A percentile compares a stretch with the other conserved stretches of the same genome.
These are phyloP conservation scores for Haplographium delicatum DNA, from an alignment of 495 filamentous ascomycete genomes.

Conservation along the genomic window DNA sequence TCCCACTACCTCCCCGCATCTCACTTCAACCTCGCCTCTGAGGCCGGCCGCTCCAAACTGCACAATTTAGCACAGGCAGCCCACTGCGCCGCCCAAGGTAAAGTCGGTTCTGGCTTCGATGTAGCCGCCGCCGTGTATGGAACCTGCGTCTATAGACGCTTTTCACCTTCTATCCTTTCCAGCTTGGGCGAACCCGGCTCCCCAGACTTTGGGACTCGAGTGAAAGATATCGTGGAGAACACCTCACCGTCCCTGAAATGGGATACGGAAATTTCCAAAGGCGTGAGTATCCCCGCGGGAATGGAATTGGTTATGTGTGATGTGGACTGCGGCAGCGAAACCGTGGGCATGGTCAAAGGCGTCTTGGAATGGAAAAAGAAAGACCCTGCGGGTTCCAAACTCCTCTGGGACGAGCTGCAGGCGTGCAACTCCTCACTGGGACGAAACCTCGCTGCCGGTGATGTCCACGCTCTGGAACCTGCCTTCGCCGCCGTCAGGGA, in stretches of 20 bases:
- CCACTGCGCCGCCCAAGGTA: conserved; percentile 94
- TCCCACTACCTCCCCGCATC: conserved; percentile 67
- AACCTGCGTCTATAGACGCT: conserved; percentile 82
- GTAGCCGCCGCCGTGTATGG: conserved; percentile 92
- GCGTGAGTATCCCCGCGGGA: conserved; percentile 55
- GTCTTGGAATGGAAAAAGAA: conserved; percentile 76
- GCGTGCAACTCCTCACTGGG: conserved; percentile 66
- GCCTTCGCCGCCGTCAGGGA: conserved; percentile 39
- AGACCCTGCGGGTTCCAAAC: conserved; percentile 59
- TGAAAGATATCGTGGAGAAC: conserved; percentile 62
- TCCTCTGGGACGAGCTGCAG: conserved; percentile 70
- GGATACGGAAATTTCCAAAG: conserved; percentile 71
- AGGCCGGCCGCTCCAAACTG: conserved; percentile 40
- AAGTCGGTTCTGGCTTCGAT: conserved; percentile 93
- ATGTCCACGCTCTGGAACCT: conserved; percentile 27
- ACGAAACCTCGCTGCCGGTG: conserved; percentile 45
- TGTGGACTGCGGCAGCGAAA: conserved; percentile 90
- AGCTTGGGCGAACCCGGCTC: conserved; percentile 57
- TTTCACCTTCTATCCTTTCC: conserved; percentile 72
- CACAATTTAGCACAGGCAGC: conserved; percentile 92
- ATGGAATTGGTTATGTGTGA: conserved; percentile 85
- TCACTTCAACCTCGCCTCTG: conserved; percentile 44
- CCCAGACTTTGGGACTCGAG: conserved; percentile 56
- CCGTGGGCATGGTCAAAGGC: conserved; percentile 90
- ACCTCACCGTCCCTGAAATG: conserved; percentile 48